phyloP scores from a whole-genome alignment of 805 yeast genomes.

The Sporopachydermia lactativora region DNA sequence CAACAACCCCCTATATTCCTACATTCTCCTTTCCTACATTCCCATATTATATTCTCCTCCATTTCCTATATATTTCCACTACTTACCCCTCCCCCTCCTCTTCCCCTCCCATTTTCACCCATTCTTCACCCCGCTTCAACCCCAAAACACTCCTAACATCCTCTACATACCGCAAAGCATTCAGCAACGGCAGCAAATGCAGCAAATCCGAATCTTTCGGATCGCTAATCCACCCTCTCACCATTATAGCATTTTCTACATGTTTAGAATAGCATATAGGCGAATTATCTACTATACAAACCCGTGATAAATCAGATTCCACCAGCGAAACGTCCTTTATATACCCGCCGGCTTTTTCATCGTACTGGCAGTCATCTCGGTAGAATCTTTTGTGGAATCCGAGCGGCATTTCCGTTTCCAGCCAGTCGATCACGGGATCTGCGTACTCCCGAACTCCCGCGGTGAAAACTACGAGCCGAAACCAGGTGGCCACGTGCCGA shows the following conservation, averaged over 20 bases:
- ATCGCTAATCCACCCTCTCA: slow-evolving; percentile 97
- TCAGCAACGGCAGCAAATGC: slow-evolving; percentile 66
- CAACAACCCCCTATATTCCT: no score
- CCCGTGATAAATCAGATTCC: slow-evolving; percentile 45
- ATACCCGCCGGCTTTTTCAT: slow-evolving; percentile 64
- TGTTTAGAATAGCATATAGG: slow-evolving; percentile 80
- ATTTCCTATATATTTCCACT: no score
- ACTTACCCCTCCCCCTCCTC: no score
- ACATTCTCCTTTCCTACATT: no score
- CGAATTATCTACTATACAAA: slow-evolving; percentile 81
- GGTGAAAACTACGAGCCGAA: slow-evolving; percentile 78
- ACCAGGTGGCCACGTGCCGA: slow-evolving; percentile 72
- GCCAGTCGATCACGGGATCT: slow-evolving; percentile 89
- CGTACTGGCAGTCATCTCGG: slow-evolving; percentile 58
- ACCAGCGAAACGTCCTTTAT: slow-evolving; percentile 53
- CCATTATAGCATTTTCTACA: slow-evolving; percentile 78
- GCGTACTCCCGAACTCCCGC: slow-evolving; percentile 94
- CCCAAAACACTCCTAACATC: slow-evolving; percentile 76
- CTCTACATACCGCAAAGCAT: slow-evolving; percentile 61
- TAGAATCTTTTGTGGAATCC: slow-evolving; percentile 49
- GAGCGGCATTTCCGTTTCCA: slow-evolving; percentile 43
- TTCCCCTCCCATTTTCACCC: slow-evolving; percentile 37
- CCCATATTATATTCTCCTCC: no score
- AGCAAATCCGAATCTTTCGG: slow-evolving; percentile 80
- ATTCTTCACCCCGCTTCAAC: slow-evolving; percentile 56